Conservation (phyloP, 768 basidiomycete species). For the Leccinum incarnatum region DNA sequence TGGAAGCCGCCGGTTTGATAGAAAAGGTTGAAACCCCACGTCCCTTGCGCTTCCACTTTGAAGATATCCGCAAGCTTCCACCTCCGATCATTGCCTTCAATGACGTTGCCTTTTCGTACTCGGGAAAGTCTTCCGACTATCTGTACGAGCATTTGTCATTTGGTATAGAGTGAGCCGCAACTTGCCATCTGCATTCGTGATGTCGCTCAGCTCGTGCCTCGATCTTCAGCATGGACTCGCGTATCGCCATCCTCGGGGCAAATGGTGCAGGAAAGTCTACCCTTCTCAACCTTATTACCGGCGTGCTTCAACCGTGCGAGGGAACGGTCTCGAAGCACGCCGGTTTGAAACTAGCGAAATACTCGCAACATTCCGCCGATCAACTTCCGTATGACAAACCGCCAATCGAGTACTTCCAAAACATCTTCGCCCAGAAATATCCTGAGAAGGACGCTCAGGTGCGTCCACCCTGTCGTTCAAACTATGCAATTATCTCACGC, state of each 20-base stretch:
- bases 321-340: conserved; percentile 91
- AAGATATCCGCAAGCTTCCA: conserved; percentile 89
- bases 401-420: conserved; percentile 93
- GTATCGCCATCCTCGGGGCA: conserved; percentile 93
- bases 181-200: conserved; percentile 3
- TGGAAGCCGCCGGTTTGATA: conserved; percentile 97
- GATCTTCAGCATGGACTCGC: conserved; percentile 77
- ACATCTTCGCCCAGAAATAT: conserved; percentile 73
- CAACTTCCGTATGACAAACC: conserved; percentile 92
- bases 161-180: conserved; percentile 85
- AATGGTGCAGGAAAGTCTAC: conserved; percentile 97
- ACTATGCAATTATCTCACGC: conserved; percentile 10
- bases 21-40: conserved; percentile 81
- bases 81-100: conserved; percentile 98
- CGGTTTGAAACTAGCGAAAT: conserved; percentile 92
- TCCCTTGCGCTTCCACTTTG: conserved; percentile 90
- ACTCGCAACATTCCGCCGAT: conserved; percentile 98
- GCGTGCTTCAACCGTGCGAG: conserved; percentile 70
- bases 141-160: conserved; percentile 89
- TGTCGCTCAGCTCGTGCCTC: conserved; percentile 3
- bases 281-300: conserved; percentile 85
- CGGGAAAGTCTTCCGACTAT: conserved; percentile 82
- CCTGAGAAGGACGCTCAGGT: conserved; percentile 90
- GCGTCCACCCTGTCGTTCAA: conserved; percentile 11
- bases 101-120: conserved; percentile 93